These are phyloP conservation scores for Phoma sp. DNA, from an alignment of 2,329 filamentous ascomycete genomes.

Conservation along the genomic window DNA sequence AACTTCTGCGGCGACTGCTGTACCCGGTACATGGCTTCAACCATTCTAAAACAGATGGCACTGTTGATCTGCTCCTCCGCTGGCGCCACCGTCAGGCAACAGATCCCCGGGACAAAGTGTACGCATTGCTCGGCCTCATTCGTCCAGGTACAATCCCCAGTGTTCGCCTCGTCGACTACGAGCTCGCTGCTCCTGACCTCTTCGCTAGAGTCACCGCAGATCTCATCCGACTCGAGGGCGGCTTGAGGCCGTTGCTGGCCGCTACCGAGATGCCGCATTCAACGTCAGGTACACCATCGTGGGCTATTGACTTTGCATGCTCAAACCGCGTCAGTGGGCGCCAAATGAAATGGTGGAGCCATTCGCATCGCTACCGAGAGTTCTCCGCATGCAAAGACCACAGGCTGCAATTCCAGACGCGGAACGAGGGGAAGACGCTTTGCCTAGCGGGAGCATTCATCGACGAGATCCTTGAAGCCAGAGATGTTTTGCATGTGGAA, in stretches of 20 bases:
- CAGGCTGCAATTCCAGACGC: too few relatives aligned
- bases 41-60: slow-evolving; percentile 10
- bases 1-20: slow-evolving; percentile 19
- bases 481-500: slow-evolving; percentile 1
- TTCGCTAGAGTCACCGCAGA: slow-evolving; percentile 23
- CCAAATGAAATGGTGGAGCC: slow-evolving; percentile 30
- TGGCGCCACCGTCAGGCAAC: slow-evolving; percentile 29
- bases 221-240: slow-evolving; percentile 16
- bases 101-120: slow-evolving; percentile 35
- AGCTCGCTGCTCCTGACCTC: not conserved
- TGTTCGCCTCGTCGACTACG: slow-evolving; percentile 18
- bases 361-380: slow-evolving; percentile 24
- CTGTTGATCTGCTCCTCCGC: slow-evolving; percentile 26
- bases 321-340: slow-evolving; percentile 21
- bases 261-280: slow-evolving; percentile 21
- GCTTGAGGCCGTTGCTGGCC: slow-evolving; percentile 21
- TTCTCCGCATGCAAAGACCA: slow-evolving; percentile 13
- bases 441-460: slow-evolving; percentile 1
- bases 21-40: slow-evolving; percentile 26
- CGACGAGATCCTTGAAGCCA: slow-evolving; percentile 11
- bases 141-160: not conserved
- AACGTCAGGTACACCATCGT: slow-evolving; percentile 14
- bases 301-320: slow-evolving; percentile 29
- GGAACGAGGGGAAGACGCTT: too few relatives aligned
- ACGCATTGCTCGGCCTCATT: slow-evolving; percentile 29